Evolutionary conservation across 2,329 filamentous ascomycete species (phyloP).

Genomic region (Ophiostoma tasmaniense): DNA sequence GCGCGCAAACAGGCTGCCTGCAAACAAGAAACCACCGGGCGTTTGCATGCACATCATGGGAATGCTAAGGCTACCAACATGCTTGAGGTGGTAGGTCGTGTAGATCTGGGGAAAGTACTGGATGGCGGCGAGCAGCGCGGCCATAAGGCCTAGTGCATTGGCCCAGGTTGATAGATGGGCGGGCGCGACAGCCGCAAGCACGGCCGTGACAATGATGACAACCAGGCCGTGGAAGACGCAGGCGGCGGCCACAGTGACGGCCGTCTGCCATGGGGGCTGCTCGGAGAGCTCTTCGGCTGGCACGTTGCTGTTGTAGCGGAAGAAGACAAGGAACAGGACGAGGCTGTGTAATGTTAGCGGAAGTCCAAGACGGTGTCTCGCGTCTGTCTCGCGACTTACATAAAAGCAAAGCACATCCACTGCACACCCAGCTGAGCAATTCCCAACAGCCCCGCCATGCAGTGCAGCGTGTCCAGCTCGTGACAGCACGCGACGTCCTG

Average conservation of each 20-base stretch:
- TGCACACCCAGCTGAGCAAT: constrained; percentile 87
- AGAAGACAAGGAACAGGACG: constrained; percentile 89
- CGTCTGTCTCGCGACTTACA: constrained; percentile 49
- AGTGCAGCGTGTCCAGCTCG: constrained; percentile 72
- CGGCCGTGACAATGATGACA: constrained; percentile 57
- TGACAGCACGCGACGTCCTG: constrained; percentile 80
- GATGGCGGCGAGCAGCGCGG: constrained; percentile 68
- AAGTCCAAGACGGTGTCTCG: too few relatives aligned
- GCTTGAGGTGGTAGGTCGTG: constrained; percentile 77
- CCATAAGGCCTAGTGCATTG: constrained; percentile 71
- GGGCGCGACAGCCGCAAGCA: constrained; percentile 57
- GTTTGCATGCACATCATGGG: constrained; percentile 99
- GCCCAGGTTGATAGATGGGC: constrained; percentile 67
- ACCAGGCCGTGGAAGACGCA: constrained; percentile 71
- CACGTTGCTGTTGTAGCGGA: constrained; percentile 54
- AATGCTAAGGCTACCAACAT: constrained; percentile 85
- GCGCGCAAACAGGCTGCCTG: constrained; percentile 69
- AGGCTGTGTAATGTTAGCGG: constrained; percentile 50
- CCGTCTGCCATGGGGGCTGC: constrained; percentile 66
- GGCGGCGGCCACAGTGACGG: constrained; percentile 61
- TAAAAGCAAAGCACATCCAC: constrained; percentile 84
- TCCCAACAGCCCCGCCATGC: constrained; percentile 74
- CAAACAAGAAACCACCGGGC: constrained; percentile 84
- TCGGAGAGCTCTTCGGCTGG: constrained; percentile 41
- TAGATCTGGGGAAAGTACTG: constrained; percentile 96